Percentiles rank a stretch among this genome's conserved stretches.
phyloP scores from a whole-genome alignment of 1,139 yeast genomes.

The Petasospora rhodanensis region DNA sequence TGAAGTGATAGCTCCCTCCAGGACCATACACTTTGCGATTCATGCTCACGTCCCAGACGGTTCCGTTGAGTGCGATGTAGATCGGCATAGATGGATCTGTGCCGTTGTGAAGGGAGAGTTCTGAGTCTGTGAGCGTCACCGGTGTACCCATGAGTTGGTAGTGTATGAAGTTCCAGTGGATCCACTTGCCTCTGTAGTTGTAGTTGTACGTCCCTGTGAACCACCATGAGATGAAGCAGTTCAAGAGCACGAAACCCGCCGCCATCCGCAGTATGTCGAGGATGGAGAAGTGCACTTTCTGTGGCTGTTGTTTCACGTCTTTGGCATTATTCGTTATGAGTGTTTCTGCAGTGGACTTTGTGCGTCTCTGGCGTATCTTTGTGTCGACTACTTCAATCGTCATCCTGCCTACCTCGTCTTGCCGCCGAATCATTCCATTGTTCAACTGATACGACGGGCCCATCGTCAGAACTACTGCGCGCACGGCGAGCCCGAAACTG shows the following conservation, averaged over 20 bases:
- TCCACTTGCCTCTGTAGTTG: constrained; percentile 16
- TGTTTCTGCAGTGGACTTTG: too few relatives aligned
- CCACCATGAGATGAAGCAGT: constrained; percentile 11
- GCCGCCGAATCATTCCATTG: too few relatives aligned
- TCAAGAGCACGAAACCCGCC: constrained; percentile 15
- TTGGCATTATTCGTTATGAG: too few relatives aligned
- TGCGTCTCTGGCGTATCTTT: too few relatives aligned
- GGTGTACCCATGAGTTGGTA: constrained; percentile 26
- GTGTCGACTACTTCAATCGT: too few relatives aligned
- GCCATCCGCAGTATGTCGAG: constrained; percentile 27
- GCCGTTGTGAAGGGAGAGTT: constrained; percentile 54
- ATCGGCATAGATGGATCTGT: constrained; percentile 46
- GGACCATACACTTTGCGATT: constrained; percentile 60
- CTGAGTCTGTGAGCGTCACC: constrained; percentile 39
- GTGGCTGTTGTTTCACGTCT: too few relatives aligned
- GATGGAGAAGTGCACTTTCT: too few relatives aligned
- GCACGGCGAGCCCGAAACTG: too few relatives aligned
- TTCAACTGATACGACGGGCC: too few relatives aligned
- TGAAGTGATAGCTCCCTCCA: constrained; percentile 52
- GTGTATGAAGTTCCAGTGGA: constrained; percentile 15
- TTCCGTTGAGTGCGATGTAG: constrained; percentile 61
- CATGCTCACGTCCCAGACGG: constrained; percentile 63
- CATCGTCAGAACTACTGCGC: too few relatives aligned
- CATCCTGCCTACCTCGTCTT: too few relatives aligned
- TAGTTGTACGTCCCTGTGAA: constrained; percentile 18